These are phyloP conservation scores for Paspalum notatum DNA, from an alignment of 176 grass and related monocot genomes.

Conservation along the genomic window DNA sequence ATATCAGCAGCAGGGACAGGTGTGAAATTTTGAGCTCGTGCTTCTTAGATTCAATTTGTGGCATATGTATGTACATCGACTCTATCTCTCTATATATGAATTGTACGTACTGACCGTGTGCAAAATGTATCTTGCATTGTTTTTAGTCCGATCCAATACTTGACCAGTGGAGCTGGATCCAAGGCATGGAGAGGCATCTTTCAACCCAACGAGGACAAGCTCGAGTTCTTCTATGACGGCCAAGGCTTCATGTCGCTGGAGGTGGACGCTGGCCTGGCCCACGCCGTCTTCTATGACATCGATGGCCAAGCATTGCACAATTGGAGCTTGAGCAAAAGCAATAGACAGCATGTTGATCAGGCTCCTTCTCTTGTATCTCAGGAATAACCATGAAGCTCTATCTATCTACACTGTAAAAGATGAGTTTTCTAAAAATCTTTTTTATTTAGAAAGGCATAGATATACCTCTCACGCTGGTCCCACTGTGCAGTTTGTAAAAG, in stretches of 20 bases:
- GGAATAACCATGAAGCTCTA: neutral
- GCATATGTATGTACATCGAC: neutral
- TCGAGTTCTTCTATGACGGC: constrained; percentile 72
- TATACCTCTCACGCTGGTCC: no score
- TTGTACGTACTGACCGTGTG: no score
- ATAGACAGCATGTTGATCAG: neutral
- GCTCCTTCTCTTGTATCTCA: neutral
- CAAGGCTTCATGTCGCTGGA: constrained; percentile 69
- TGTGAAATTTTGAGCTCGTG: neutral
- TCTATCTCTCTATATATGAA: no score
- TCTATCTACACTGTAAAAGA: no score
- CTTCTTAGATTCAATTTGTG: neutral
- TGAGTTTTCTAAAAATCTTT: no score
- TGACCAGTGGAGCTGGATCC: constrained; percentile 69
- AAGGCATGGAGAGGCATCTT: constrained; percentile 64
- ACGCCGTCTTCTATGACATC: constrained; percentile 48
- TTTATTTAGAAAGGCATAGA: no score
- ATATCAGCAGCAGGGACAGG: constrained; percentile 77
- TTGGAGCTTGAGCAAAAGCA: constrained; percentile 51
- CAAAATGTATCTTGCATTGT: neutral
- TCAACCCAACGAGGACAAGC: constrained; percentile 37
- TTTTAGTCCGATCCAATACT: constrained; percentile 54
- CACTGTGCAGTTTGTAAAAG: no score
- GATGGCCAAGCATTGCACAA: constrained; percentile 35
- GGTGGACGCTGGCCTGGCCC: constrained; percentile 19